Evolutionary conservation across 192 early-diverging fungal genomes (phyloP).

Genomic region (Pecoramyces ruminantium): DNA sequence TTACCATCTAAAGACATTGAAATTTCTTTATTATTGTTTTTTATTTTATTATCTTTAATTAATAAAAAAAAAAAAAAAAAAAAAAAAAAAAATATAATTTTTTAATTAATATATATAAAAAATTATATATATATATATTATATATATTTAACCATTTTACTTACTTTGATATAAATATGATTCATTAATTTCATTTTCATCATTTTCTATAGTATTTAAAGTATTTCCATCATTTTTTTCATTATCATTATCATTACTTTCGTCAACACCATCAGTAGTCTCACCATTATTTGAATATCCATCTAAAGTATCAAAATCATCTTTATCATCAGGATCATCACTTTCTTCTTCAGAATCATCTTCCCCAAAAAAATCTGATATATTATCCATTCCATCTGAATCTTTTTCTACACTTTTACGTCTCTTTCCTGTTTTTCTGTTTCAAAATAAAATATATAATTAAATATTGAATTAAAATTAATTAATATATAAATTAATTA

Average conservation of each 20-base stretch:
- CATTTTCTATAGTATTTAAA: not conserved
- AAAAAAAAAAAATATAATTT: too few species aligned
- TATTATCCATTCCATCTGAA: not conserved
- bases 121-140: too few species aligned
- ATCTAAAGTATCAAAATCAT: not conserved
- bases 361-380: not conserved
- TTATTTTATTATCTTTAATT: not conserved
- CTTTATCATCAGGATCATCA: not conserved
- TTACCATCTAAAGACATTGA: not conserved
- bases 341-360: not conserved
- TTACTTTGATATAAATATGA: not conserved
- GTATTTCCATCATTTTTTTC: not conserved
- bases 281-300: not conserved
- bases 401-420: not conserved
- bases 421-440: not conserved
- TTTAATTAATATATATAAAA: too few species aligned
- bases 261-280: too few species aligned
- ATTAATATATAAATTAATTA: too few species aligned
- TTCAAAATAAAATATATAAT: too few species aligned
- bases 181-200: not conserved
- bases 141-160: too few species aligned
- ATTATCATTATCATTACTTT: not conserved
- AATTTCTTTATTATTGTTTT: not conserved
- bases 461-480: too few species aligned
- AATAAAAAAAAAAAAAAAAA: too few species aligned